Base-by-base conservation (phyloP, 2,329 filamentous ascomycete genomes). In the Trichoderma atroviride region DNA sequence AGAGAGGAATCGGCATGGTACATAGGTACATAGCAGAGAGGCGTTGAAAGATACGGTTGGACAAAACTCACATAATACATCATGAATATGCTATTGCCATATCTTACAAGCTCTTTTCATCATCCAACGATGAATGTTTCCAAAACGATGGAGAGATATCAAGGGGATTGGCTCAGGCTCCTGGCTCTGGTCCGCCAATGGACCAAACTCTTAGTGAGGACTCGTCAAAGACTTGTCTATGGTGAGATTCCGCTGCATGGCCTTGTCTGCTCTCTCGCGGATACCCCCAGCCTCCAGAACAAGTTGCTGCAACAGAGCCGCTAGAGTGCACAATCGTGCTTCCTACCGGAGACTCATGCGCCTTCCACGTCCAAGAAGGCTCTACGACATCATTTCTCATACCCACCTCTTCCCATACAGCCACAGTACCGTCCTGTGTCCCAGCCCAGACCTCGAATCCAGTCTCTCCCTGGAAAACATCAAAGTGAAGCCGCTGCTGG, bases 391-490 rank as follows among this genome's bases (percentile, higher is more conserved):
- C 87, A 56, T 80, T 82, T 3, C 71, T 72, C 50, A 76, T 78
- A 31, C 88, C 87, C 0, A 89, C 84, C 13, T 81, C 81, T 55
- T 90, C 86, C 85, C 87, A 91, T 7, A 89, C 83, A 56, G 81
- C 81, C n/a, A 89, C 84, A 3, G 78, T 74, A 1, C 89, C 88
- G 70, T 84, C 80, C 55, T 82, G 80, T 0, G 85, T 83, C 2
- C 88, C 89, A 6, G 86, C 86, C 88, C 88, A 91, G 57, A 90
- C 82, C 75, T 91, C 89, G 71, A 88, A 88, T 1, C 79, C 79
- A 0, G 71, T 69, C 0, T 74, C 70, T 5, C 81, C 80, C 0
- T 82, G 79, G 72, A 86, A 90, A 3, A 88, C 81, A 74, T 89
- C 86, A 69, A 85, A 85, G 13, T 78, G 80, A 50, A 90, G 76